Evolutionary conservation across 768 basidiomycete genomes (phyloP).

Genomic region (Boletales sp.): DNA sequence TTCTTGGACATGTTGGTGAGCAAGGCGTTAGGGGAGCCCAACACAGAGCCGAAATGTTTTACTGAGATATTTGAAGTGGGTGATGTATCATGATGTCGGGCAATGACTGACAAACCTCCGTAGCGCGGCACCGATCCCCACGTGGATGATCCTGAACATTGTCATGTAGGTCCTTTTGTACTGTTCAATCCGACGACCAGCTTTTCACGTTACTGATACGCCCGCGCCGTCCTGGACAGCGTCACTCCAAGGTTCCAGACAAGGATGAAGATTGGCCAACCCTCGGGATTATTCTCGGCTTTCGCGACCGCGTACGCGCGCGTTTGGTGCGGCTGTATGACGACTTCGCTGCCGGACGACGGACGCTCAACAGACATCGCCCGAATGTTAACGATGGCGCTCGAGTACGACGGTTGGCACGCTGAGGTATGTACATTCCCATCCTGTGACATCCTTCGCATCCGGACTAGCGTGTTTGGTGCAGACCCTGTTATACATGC

Average conservation of each 20-base stretch:
- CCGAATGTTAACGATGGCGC: conserved; percentile 78
- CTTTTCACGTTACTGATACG: too few relatives aligned
- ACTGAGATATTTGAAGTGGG: conserved; percentile 68
- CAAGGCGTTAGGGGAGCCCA: conserved; percentile 59
- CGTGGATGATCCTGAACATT: conserved; percentile 84
- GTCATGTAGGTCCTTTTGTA: conserved; percentile 54
- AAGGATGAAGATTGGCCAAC: conserved; percentile 87
- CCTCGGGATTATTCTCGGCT: conserved; percentile 63
- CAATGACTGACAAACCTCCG: not conserved
- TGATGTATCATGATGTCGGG: not conserved
- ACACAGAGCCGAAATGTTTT: conserved; percentile 75
- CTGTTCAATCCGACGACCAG: not conserved
- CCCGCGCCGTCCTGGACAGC: conserved; percentile 35
- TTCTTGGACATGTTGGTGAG: conserved; percentile 87
- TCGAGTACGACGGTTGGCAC: conserved; percentile 89
- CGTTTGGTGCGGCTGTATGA: conserved; percentile 64
- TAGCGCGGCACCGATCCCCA: conserved; percentile 89
- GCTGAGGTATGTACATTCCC: conserved; percentile 55
- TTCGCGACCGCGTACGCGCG: conserved; percentile 74
- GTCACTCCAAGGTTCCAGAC: conserved; percentile 84
- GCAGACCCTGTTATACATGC: conserved; percentile 89
- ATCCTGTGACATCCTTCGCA: not conserved
- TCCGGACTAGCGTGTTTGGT: not conserved
- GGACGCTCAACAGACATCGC: conserved; percentile 60
- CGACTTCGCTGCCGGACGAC: conserved; percentile 50